Conservation (phyloP, 768 basidiomycete species). For the Serendipita indica region DNA sequence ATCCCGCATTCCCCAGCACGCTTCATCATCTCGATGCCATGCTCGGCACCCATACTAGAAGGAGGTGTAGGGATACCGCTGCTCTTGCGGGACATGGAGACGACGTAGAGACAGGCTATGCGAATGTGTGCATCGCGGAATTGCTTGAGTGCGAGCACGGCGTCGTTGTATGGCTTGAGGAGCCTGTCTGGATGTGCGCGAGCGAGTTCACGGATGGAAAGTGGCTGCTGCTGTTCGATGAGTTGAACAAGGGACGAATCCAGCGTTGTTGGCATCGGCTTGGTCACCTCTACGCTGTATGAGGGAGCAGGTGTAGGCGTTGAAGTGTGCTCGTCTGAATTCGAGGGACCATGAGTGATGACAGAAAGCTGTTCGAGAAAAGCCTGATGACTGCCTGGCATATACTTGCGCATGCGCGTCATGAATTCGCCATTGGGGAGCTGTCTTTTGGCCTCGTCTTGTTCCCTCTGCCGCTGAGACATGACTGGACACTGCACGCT, state of each 20-base stretch:
- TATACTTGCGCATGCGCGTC: constrained; percentile 79
- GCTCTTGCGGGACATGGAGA: constrained; percentile 55
- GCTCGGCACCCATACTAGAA: too few species aligned
- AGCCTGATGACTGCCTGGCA: constrained; percentile 78
- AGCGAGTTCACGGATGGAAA: not conserved
- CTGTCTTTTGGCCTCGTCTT: constrained; percentile 15
- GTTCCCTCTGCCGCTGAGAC: not conserved
- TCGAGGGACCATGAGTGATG: constrained; percentile 45
- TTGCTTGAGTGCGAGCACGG: constrained; percentile 61
- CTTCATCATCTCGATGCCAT: not conserved
- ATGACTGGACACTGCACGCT: not conserved
- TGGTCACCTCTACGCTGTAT: constrained; percentile 19
- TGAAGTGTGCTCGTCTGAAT: constrained; percentile 11
- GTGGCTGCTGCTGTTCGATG: not conserved
- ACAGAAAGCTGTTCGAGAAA: constrained; percentile 48
- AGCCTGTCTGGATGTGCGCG: constrained; percentile 17
- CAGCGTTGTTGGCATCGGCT: not conserved
- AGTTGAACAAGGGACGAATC: not conserved
- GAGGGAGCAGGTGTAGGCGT: not conserved
- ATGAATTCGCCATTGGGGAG: constrained; percentile 38
- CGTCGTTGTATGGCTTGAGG: constrained; percentile 50
- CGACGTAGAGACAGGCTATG: constrained; percentile 74
- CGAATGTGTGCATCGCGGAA: constrained; percentile 83
- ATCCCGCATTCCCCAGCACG: not conserved
- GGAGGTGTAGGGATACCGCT: not conserved